These are phyloP conservation scores for Ogataea paradorogensis DNA, from an alignment of 805 yeast species.

Conservation along the genomic window DNA sequence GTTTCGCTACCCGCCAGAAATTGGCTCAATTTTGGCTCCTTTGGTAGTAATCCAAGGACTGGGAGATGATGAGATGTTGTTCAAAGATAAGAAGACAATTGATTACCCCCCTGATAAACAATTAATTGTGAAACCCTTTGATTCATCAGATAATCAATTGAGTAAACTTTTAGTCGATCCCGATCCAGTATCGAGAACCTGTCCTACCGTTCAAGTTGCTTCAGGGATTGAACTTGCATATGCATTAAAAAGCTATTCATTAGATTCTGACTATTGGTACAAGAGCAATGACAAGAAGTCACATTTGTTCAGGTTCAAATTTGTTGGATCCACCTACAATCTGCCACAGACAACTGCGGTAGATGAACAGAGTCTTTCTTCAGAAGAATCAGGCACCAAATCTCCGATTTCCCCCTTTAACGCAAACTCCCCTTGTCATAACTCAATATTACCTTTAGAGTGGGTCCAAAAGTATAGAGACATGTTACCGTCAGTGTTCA, in stretches of 20 bases:
- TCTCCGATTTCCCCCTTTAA: constrained; percentile 45
- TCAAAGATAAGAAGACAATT: neutral
- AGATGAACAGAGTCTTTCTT: constrained; percentile 1
- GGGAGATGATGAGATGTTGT: constrained; percentile 24
- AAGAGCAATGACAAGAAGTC: constrained; percentile 16
- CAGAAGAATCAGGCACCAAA: constrained; percentile 2
- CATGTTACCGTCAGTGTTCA: constrained; percentile 45
- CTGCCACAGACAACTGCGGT: constrained; percentile 19
- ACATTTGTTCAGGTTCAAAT: constrained; percentile 31
- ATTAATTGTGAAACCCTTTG: constrained; percentile 1
- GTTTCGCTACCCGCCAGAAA: constrained; percentile 39
- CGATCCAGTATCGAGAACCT: constrained; percentile 12
- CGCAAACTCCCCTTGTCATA: constrained; percentile 39
- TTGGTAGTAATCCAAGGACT: constrained; percentile 43
- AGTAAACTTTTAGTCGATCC: constrained; percentile 4
- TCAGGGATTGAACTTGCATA: constrained; percentile 31
- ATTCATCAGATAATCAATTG: constrained; percentile 12
- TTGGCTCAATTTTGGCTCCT: constrained; percentile 37
- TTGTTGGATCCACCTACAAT: constrained; percentile 27
- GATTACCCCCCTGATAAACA: constrained; percentile 12
- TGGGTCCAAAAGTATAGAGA: constrained; percentile 56
- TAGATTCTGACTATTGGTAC: constrained; percentile 23
- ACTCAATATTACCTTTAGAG: constrained; percentile 40
- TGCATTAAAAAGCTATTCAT: constrained; percentile 29
- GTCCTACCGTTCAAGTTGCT: constrained; percentile 27